Conservation (phyloP, 805 yeast species). For the Cyberlindnera subsufficiens region DNA sequence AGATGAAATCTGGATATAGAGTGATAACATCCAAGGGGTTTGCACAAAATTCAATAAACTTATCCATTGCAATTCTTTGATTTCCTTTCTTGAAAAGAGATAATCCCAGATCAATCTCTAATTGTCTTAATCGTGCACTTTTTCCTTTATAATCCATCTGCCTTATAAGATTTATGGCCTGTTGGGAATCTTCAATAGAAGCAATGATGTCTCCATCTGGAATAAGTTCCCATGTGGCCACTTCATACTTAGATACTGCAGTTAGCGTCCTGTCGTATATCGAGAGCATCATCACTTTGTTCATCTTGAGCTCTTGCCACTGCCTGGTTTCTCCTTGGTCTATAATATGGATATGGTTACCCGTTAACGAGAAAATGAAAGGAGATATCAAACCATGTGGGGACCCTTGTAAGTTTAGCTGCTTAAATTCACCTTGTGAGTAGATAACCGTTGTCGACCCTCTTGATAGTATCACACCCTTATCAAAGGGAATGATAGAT, state of each 20-base stretch:
- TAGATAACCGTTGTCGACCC: constrained; percentile 5
- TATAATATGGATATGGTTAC: constrained; percentile 6
- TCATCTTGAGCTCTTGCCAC: constrained; percentile 3
- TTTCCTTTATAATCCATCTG: constrained; percentile 27
- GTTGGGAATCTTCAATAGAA: constrained; percentile 1
- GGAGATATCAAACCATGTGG: constrained; percentile 4
- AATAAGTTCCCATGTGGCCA: constrained; percentile 1
- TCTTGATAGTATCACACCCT: constrained; percentile 5
- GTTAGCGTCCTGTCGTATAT: neutral
- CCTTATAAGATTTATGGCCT: constrained; percentile 34
- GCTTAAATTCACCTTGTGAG: neutral
- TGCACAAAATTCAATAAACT: constrained; percentile 51
- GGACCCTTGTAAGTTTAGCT: constrained; percentile 1
- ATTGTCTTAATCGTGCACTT: constrained; percentile 33
- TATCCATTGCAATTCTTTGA: constrained; percentile 31
- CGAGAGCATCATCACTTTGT: neutral
- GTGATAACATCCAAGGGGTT: constrained; percentile 49
- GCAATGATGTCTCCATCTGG: constrained; percentile 5
- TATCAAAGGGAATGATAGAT: neutral
- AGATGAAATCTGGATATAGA: constrained; percentile 35
- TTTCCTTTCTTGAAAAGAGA: constrained; percentile 25
- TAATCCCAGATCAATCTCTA: constrained; percentile 36
- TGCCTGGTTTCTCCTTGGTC: constrained; percentile 2
- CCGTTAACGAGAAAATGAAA: constrained; percentile 7
- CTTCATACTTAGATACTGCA: constrained; percentile 3